A percentile compares a stretch with the other conserved stretches of the same genome.
phyloP scores from a whole-genome alignment of 2,329 filamentous ascomycete species.

The Magnaporthiopsis rhizophila region DNA sequence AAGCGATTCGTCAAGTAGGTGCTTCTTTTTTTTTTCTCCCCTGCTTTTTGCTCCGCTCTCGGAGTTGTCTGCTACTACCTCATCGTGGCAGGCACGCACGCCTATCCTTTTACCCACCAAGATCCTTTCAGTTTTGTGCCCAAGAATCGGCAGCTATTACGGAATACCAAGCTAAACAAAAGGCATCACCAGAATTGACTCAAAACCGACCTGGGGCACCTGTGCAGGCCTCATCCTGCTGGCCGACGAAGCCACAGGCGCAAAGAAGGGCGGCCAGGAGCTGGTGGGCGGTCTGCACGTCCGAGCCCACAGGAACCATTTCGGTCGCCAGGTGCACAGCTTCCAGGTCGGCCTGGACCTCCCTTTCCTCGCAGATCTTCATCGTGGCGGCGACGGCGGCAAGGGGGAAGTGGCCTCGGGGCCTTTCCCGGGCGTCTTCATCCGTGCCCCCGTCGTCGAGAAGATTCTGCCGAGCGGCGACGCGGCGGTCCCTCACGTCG shows the following conservation, averaged over 20 bases:
- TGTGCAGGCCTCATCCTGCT: slow-evolving; percentile 92
- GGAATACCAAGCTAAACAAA: too few species aligned
- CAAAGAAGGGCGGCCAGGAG: slow-evolving; percentile 86
- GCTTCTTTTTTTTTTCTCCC: background rate
- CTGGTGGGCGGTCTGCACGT: slow-evolving; percentile 89
- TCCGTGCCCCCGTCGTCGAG: slow-evolving; percentile 88
- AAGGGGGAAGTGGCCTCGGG: slow-evolving; percentile 9
- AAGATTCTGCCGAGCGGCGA: slow-evolving; percentile 50
- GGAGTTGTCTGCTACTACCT: too few species aligned
- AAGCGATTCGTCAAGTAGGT: slow-evolving; percentile 80
- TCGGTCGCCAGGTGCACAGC: slow-evolving; percentile 86
- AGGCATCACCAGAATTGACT: slow-evolving; percentile 1
- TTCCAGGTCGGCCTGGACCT: slow-evolving; percentile 72
- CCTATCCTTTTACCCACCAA: too few species aligned
- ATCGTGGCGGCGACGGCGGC: slow-evolving; percentile 10
- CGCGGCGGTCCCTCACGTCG: slow-evolving; percentile 27
- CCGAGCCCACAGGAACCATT: slow-evolving; percentile 87
- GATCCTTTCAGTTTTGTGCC: too few species aligned
- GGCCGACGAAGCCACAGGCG: slow-evolving; percentile 77
- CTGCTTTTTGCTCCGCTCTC: background rate
- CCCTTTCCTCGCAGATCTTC: slow-evolving; percentile 50
- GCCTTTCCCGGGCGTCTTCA: slow-evolving; percentile 77
- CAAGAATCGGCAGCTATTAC: too few species aligned
- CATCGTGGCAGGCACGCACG: too few species aligned
- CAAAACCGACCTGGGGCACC: slow-evolving; percentile 81